Conservation (phyloP, 2,329 filamentous ascomycete genomes). For the Trichophaea hybrida region DNA sequence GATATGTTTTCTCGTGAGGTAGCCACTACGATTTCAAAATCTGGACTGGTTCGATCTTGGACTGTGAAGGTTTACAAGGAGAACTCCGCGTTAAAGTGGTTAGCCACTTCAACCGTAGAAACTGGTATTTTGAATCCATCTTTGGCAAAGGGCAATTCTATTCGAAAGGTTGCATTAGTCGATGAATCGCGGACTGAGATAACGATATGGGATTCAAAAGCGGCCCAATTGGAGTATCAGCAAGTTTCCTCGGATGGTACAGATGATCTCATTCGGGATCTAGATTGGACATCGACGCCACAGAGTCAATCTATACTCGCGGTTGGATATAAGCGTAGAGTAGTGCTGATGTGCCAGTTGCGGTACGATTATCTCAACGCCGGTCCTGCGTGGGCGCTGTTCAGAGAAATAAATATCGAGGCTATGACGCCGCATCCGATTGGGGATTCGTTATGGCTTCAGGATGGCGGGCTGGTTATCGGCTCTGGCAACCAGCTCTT, state of each 20-base stretch:
- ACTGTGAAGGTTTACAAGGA: slow-evolving; percentile 51
- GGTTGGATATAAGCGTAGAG: slow-evolving; percentile 79
- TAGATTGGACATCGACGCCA: slow-evolving; percentile 88
- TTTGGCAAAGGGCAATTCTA: slow-evolving; percentile 69
- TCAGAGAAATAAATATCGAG: slow-evolving; percentile 67
- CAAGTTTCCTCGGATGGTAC: slow-evolving; percentile 49
- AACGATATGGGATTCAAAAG: slow-evolving; percentile 82
- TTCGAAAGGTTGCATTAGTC: slow-evolving; percentile 74
- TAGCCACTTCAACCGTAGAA: slow-evolving; percentile 66
- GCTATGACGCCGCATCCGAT: slow-evolving; percentile 71
- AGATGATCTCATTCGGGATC: slow-evolving; percentile 63
- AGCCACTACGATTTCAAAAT: slow-evolving; percentile 66
- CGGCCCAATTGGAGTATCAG: slow-evolving; percentile 66
- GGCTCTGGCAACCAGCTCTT: slow-evolving; percentile 87
- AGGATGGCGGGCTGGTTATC: slow-evolving; percentile 69
- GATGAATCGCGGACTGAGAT: slow-evolving; percentile 57
- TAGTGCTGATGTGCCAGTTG: slow-evolving; percentile 70
- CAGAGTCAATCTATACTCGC: slow-evolving; percentile 79
- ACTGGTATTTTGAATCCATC: slow-evolving; percentile 60
- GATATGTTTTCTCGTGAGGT: slow-evolving; percentile 78
- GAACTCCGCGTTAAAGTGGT: slow-evolving; percentile 56
- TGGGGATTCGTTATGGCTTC: slow-evolving; percentile 83
- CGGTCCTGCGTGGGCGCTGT: slow-evolving; percentile 74
- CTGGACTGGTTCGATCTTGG: slow-evolving; percentile 68
- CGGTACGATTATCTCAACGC: slow-evolving; percentile 84